A percentile compares a stretch with the other conserved stretches of the same genome.
Evolutionary conservation across 768 basidiomycete genomes (phyloP).

Genomic region (Mrakia frigida): DNA sequence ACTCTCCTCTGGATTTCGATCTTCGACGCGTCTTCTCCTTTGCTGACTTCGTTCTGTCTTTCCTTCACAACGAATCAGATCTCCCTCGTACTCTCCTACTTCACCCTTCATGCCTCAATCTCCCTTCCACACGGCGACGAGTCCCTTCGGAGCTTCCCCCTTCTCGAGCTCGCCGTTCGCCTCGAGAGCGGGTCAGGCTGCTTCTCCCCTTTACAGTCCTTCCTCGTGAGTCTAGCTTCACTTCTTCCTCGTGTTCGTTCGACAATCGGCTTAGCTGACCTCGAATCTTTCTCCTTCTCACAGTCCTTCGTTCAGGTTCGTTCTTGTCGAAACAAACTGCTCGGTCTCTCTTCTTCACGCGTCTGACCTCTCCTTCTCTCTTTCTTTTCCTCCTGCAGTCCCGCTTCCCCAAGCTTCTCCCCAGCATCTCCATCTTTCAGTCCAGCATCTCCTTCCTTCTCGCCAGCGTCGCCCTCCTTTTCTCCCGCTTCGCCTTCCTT

Average conservation of each 20-base stretch:
- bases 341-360: neutral
- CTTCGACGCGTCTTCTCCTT: neutral
- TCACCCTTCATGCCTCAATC: slow-evolving; percentile 63
- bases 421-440: slow-evolving; percentile 35
- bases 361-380: neutral
- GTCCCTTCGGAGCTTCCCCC: slow-evolving; percentile 84
- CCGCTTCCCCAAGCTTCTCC: slow-evolving; percentile 48
- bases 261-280: neutral
- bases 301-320: slow-evolving; percentile 11
- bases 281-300: slow-evolving; percentile 46
- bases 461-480: slow-evolving; percentile 75
- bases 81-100: slow-evolving; percentile 40
- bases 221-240: slow-evolving; percentile 28
- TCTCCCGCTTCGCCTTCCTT: slow-evolving; percentile 35
- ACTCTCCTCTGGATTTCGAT: slow-evolving; percentile 14
- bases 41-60: slow-evolving; percentile 31
- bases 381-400: slow-evolving; percentile 41
- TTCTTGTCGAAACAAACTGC: neutral
- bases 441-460: slow-evolving; percentile 50
- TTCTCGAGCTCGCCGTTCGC: slow-evolving; percentile 52
- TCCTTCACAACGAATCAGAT: neutral
- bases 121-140: slow-evolving; percentile 50
- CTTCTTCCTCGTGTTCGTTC: slow-evolving; percentile 3
- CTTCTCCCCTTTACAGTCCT: slow-evolving; percentile 31
- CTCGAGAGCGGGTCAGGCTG: slow-evolving; percentile 25